Base-by-base conservation (phyloP, 140 eudicot species). In the Eryngium alpinum region DNA sequence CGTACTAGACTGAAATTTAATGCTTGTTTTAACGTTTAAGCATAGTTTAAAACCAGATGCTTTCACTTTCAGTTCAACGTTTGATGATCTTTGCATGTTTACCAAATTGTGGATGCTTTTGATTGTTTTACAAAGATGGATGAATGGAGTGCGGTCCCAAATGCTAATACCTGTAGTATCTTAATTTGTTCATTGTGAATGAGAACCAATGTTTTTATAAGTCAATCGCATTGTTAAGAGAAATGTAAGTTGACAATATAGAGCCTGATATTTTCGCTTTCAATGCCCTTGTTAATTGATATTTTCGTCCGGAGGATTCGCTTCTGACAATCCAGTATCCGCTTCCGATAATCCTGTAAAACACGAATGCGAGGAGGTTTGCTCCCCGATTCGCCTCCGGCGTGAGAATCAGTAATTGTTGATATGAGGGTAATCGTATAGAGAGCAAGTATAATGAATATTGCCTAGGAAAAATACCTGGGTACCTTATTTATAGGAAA, bases 121-220 rank as follows among this genome's bases (percentile, higher is more conserved):
- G 90, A 91, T 79, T 91, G 97, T 85, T 81, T 95, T 82, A 60
- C 83, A 1, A 97, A 95, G 67, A 95, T 95, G 97, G 80, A 77
- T n/a, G 89, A 89, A 28, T 95, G 97, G 99, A 96, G 97, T 60
- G 86, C 91, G 44, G 53, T 65, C 38, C 97, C 97, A 31, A 91
- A 95, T 87, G 81, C 90, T 25, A 75, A 92, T 53, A 88, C 88
- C 5, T 95, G 91, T 86, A 92, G 92, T 72, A 88, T 90, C 77
- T 81, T 95, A 79, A 95, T 95, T 62, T 93, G 90, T 27, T 82
- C 93, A 1, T 86, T 91, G 57, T 95, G 94, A n/a, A n/a, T 57
- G 49, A 91, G 1, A 77, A 82, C 12, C 97, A 97, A 81, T 89
- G 90, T 86, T 84, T 84, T 75, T 52, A 80, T 52, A 89, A 84